Base-by-base conservation (phyloP, 2,329 filamentous ascomycete genomes). In the Fusarium acutatum region DNA sequence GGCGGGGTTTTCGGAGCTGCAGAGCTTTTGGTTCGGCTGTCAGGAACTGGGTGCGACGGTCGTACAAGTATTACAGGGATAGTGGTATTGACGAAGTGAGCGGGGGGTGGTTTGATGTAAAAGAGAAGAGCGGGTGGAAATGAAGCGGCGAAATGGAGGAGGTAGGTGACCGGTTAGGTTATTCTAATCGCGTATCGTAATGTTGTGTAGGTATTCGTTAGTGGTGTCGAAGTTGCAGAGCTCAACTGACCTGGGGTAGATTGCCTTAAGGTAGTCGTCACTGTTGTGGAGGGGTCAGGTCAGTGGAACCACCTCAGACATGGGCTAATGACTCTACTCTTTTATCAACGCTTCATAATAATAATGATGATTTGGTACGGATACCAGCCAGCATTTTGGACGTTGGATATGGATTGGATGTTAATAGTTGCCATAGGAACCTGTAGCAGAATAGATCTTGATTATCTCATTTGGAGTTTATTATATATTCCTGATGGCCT, bases 1-100 rank as follows among this genome's bases (percentile, higher is more conserved):
- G 65, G 56, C 52, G 69, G 71, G 69, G 63, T 60, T 65, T 72
- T 54, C 58, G 52, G 52, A 64, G 50, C 47, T 59, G 46, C 44
- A 57, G 34, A 59, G 59, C 47, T 59, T 61, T 35, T 57, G 41
- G 35, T 59, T 44, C 58, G 70, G 54, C 8, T 44, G 62, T 58
- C 40, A 41, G 47, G 54, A 63, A 44, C 40, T 43, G 58, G 40
- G 34, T 56, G 56, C 35, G 32, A 56, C 47, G 22, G 70, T 49
- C 28, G 28, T 32, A 32, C 26, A 34, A 46, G 46, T 56, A 30
- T 44, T 34, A 10, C 47, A 56, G 41, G 18, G 37, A 24, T 24
- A 40, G 37, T 17, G 35, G 32, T 12, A 37, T 26, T 35, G 30
- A 15, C 28, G 50, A 35, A 37, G 24, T 53, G 44, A 37, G 37